Percentiles rank a stretch among this genome's conserved stretches.
Evolutionary conservation across 2,329 filamentous ascomycete species (phyloP).

Genomic region (Parastagonospora nodorum): DNA sequence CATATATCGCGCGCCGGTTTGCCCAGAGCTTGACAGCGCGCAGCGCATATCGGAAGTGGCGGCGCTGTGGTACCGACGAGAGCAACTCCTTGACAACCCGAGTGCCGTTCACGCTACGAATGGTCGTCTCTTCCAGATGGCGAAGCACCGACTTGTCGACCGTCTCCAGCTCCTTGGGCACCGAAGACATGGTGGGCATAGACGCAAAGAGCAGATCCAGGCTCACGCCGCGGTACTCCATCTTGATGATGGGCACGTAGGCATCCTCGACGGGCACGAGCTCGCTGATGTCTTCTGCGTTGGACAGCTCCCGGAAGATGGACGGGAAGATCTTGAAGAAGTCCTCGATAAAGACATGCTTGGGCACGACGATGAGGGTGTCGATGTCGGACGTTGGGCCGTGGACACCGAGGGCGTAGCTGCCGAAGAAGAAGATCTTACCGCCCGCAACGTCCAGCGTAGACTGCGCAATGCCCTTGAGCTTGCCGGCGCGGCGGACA

Average conservation of each 20-base stretch:
- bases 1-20: slow-evolving; percentile 86
- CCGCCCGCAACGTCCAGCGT: slow-evolving; percentile 84
- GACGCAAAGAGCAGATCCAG: slow-evolving; percentile 82
- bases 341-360: slow-evolving; percentile 84
- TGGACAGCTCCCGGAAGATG: slow-evolving; percentile 75
- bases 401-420: slow-evolving; percentile 91
- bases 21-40: slow-evolving; percentile 97
- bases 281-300: slow-evolving; percentile 79
- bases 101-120: slow-evolving; percentile 90
- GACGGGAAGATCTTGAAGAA: slow-evolving; percentile 91
- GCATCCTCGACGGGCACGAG: slow-evolving; percentile 85
- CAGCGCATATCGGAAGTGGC: slow-evolving; percentile 85
- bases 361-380: slow-evolving; percentile 88
- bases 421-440: slow-evolving; percentile 95
- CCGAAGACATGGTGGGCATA: slow-evolving; percentile 47
- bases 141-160: slow-evolving; percentile 84
- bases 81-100: slow-evolving; percentile 94
- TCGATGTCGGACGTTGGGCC: slow-evolving; percentile 97
- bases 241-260: slow-evolving; percentile 96
- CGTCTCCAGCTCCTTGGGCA: slow-evolving; percentile 68
- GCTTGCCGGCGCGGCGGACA: slow-evolving; percentile 76
- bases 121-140: slow-evolving; percentile 82
- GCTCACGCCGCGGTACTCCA: slow-evolving; percentile 87
- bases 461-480: slow-evolving; percentile 74
- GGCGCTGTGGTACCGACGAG: slow-evolving; percentile 82